phyloP scores from a whole-genome alignment of 208 protist species.

The Wallacemonas collosoma region DNA sequence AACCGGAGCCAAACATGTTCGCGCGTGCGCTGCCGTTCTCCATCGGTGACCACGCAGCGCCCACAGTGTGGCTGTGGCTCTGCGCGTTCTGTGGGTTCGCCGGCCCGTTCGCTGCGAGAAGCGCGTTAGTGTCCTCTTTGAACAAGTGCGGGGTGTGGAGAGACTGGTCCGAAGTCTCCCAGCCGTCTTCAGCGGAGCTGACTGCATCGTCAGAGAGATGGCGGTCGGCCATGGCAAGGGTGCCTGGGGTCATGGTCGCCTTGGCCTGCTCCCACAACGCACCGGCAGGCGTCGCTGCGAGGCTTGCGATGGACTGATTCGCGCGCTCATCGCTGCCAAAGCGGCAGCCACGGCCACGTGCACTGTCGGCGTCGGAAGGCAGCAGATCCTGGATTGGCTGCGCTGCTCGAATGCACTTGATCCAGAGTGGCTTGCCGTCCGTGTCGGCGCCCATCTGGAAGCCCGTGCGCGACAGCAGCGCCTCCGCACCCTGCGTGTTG shows the following conservation, averaged over 20 bases:
- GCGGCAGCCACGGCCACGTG: slow-evolving; percentile 32
- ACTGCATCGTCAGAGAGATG: background rate
- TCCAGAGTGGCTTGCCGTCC: slow-evolving; percentile 45
- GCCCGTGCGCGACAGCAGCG: slow-evolving; percentile 39
- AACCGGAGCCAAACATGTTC: too few species aligned
- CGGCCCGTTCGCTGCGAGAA: background rate
- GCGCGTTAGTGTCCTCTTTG: background rate
- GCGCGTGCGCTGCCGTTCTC: too few species aligned
- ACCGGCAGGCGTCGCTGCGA: slow-evolving; percentile 3
- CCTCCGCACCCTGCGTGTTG: slow-evolving; percentile 23
- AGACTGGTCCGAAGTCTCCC: slow-evolving; percentile 5
- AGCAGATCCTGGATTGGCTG: slow-evolving; percentile 61
- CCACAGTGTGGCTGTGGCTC: too few species aligned
- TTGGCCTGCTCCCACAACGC: slow-evolving; percentile 8
- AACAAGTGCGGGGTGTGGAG: slow-evolving; percentile 4
- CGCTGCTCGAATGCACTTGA: slow-evolving; percentile 55
- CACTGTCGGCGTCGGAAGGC: slow-evolving; percentile 49
- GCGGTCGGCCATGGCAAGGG: background rate
- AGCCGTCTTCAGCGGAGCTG: background rate
- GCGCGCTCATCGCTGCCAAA: slow-evolving; percentile 48
- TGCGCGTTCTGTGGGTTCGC: background rate
- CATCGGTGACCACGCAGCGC: too few species aligned
- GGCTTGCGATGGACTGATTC: slow-evolving; percentile 43
- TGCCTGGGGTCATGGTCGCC: slow-evolving; percentile 5
- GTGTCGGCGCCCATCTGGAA: slow-evolving; percentile 47